Evolutionary conservation across 2,329 filamentous ascomycete genomes (phyloP).

Genomic region (Colletotrichum orchidophilum): DNA sequence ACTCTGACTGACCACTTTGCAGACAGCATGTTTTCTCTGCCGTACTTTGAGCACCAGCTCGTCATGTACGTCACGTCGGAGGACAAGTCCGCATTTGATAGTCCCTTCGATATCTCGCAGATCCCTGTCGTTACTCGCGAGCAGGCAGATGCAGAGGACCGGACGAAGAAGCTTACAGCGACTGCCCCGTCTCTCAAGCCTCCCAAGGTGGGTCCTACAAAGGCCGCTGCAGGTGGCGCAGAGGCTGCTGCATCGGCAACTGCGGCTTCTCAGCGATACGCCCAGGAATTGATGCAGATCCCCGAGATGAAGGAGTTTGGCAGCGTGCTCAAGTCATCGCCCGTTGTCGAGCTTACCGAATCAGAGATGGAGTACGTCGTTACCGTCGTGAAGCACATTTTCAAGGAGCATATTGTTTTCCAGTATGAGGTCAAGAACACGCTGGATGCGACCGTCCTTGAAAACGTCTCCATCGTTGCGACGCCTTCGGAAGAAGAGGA

Average conservation of each 20-base stretch:
- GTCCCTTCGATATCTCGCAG: constrained; percentile 88
- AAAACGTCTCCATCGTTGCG: constrained; percentile 86
- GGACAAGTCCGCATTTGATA: constrained; percentile 84
- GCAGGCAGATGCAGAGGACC: constrained; percentile 94
- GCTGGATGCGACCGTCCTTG: constrained; percentile 86
- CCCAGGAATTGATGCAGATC: constrained; percentile 86
- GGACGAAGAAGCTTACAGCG: constrained; percentile 95
- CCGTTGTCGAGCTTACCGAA: constrained; percentile 89
- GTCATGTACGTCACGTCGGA: constrained; percentile 97
- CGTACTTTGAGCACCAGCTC: constrained; percentile 95
- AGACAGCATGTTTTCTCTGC: constrained; percentile 96
- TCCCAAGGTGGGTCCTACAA: constrained; percentile 81
- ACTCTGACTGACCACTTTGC: constrained; percentile 15
- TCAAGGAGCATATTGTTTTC: constrained; percentile 95
- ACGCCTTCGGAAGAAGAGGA: constrained; percentile 84
- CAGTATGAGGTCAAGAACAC: constrained; percentile 99
- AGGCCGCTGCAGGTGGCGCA: constrained; percentile 73
- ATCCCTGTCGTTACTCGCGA: constrained; percentile 95
- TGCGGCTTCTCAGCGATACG: constrained; percentile 87
- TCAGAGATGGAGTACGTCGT: constrained; percentile 98
- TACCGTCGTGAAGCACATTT: constrained; percentile 92
- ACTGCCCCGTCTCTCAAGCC: constrained; percentile 94
- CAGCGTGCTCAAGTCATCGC: constrained; percentile 88
- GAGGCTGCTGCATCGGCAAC: constrained; percentile 81
- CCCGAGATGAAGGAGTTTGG: constrained; percentile 93